Base-by-base conservation (phyloP, 331 rosid genomes). In the Quercus lobata region DNA sequence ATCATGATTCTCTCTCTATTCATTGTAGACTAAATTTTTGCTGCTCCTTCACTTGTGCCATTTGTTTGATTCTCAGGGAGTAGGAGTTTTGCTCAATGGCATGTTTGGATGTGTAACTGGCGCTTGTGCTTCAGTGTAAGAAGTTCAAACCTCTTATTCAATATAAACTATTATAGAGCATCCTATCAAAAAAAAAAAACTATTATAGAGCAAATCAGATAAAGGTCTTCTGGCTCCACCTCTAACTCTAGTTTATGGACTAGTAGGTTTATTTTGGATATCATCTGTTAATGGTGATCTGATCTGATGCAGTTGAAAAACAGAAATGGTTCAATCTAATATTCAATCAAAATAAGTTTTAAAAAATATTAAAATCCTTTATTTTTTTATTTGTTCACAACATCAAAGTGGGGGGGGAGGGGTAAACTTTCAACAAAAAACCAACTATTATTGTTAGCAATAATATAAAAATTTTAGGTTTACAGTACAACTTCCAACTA, bases 81-180 rank as follows among this genome's bases (percentile, higher is more conserved):
- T 91, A 12, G 90, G 91, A 69, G 69, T 77, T 81, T 75, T 93
- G 53, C 80, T 93, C 17, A 86, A 83, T 85, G 96, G 91, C 76
- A n/a, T 90, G 83, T 85, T 89, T 57, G 97, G 94, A 34, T 84
- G 85, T 77, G 72, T 88, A 56, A 88, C 91, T 25, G 94, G 97
- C 77, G 79, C 86, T 19, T 62, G 92, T 34, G 91, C 96, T 71
- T 92, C 97, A 21, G 92, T 83, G 98, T 93, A 87, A 69, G 84
- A 76, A 76, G 17, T 49, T 78, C 62, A 69, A 44, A 76, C 76
- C 76, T 62, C 29, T 25, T 25, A 65, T 77, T 46, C n/a, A 15
- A 32, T 1, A 22, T 17, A 15, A 14, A n/a, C 41, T 19, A 73
- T 29, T 55, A 52, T 27, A 7, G 4, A 27, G 1, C 17, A 2